A percentile compares a stretch with the other conserved stretches of the same genome.
Conservation (phyloP, 495 filamentous ascomycete genomes). For the Lasiosphaeria ovina region DNA sequence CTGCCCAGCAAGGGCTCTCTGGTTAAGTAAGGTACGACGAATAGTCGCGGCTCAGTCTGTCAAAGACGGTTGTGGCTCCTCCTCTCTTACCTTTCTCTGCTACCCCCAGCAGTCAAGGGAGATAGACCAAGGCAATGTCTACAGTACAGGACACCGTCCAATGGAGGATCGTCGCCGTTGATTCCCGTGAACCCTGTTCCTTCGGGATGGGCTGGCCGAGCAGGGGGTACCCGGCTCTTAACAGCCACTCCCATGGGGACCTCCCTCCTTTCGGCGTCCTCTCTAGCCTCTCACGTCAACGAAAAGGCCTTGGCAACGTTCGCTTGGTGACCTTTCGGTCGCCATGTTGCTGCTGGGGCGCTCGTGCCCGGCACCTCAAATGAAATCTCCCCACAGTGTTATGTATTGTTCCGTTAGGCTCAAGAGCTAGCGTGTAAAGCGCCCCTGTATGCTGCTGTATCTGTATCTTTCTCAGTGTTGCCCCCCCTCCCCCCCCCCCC, state of each 20-base stretch:
- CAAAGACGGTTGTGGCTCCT: too few relatives aligned
- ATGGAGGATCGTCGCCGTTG: constrained; percentile 14
- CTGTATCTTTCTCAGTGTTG: constrained; percentile 3
- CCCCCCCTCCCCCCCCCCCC: not conserved
- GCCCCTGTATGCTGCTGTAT: constrained; percentile 8
- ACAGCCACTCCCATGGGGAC: constrained; percentile 24
- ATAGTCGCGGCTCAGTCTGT: too few relatives aligned
- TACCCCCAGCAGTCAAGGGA: too few relatives aligned
- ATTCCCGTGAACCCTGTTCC: constrained; percentile 22
- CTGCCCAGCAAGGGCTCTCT: not conserved
- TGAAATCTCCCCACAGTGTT: constrained; percentile 7
- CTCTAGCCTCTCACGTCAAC: constrained; percentile 2
- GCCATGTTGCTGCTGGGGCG: not conserved
- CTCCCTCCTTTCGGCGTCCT: constrained; percentile 7
- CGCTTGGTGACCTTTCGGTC: not conserved
- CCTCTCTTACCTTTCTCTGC: too few relatives aligned
- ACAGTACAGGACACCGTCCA: constrained; percentile 10
- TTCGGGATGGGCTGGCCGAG: constrained; percentile 21
- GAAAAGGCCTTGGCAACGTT: constrained; percentile 3
- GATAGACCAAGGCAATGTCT: not conserved
- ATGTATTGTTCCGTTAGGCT: constrained; percentile 16
- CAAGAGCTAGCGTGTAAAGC: constrained; percentile 11
- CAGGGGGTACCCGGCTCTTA: constrained; percentile 21
- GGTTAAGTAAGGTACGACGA: too few relatives aligned
- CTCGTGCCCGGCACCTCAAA: constrained; percentile 13